Base-by-base conservation (phyloP, 805 yeast species). In the Starmerella bombi region DNA sequence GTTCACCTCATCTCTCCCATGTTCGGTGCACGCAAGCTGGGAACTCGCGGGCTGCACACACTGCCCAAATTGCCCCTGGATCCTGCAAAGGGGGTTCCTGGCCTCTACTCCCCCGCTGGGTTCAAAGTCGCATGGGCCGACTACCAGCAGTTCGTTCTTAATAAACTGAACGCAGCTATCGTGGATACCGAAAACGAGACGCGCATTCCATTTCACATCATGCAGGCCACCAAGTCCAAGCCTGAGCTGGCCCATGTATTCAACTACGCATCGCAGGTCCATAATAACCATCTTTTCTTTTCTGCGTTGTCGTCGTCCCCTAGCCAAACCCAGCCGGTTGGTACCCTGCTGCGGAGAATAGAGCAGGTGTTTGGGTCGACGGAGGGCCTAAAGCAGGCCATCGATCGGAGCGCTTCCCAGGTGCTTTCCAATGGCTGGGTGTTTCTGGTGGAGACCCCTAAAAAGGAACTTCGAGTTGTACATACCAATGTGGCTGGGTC, bases 401-500 rank as follows among this genome's bases (percentile, higher is more conserved):
- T 91, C 33, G 55, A 81, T 43, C 71, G 73, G 43, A 75, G 91
- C 1, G 83, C 88, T 9, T 61, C 66, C 37, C 70, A 79, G 3
- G 72, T 84, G 45, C 74, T 78, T 45, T 96, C 97, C 37, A 88
- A 83, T 59, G 98, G 98, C 3, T 76, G 70, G 60, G 80, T 86
- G 9, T 91, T 96, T 91, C 64, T 91, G 16, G 77, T 85, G 18
- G 93, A 88, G 43, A 60, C 66, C 58, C 58, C 58, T 8, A 48
- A 49, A 38, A 61, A 64, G 49, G 41, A 68, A 25, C 66, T 91
- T 52, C 76, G 74, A 38, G 65, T 91, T 7, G 61, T 82, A 42
- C 80, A 84, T 60, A 79, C 94, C n/a, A 84, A 84, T 61, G 84
- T 83, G 55, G 76, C 86, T 5, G 97, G 97, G 4, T 69, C 82